phyloP scores from a whole-genome alignment of 225 moss, liverwort and hornwort genomes.

The Takakia lepidozioides region DNA sequence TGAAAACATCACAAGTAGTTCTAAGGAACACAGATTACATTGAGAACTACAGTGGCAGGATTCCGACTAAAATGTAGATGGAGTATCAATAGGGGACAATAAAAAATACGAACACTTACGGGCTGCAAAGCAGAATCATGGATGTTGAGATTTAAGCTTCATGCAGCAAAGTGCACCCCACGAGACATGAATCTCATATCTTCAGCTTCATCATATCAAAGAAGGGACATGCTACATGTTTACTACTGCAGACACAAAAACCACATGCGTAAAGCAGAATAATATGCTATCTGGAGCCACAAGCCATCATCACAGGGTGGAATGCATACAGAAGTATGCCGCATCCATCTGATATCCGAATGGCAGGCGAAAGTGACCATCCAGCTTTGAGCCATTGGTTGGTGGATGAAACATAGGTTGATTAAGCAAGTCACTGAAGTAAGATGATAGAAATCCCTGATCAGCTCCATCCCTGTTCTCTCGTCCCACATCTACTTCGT shows the following conservation, averaged over 20 bases:
- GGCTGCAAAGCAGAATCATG: background rate
- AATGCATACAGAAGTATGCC: conserved; percentile 47
- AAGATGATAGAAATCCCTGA: conserved; percentile 55
- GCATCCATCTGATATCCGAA: conserved; percentile 85
- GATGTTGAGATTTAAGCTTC: no score
- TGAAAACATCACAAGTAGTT: background rate
- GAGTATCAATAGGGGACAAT: no score
- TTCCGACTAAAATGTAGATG: no score
- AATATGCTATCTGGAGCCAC: no score
- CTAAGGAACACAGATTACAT: no score
- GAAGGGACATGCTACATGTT: no score
- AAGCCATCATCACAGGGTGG: no score
- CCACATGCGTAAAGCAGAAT: no score
- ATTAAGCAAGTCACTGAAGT: conserved; percentile 53
- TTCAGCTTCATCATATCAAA: no score
- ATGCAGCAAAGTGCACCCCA: background rate
- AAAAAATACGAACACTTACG: no score
- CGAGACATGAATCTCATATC: background rate
- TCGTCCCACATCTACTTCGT: conserved; percentile 28
- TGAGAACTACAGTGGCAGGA: no score
- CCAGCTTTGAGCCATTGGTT: conserved; percentile 33
- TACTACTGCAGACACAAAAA: background rate
- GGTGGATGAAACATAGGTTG: conserved; percentile 63
- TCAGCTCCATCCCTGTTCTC: conserved; percentile 55
- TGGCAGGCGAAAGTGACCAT: conserved; percentile 49